Conservation (phyloP, 345 rosid genomes). For the Arabis alpina region DNA sequence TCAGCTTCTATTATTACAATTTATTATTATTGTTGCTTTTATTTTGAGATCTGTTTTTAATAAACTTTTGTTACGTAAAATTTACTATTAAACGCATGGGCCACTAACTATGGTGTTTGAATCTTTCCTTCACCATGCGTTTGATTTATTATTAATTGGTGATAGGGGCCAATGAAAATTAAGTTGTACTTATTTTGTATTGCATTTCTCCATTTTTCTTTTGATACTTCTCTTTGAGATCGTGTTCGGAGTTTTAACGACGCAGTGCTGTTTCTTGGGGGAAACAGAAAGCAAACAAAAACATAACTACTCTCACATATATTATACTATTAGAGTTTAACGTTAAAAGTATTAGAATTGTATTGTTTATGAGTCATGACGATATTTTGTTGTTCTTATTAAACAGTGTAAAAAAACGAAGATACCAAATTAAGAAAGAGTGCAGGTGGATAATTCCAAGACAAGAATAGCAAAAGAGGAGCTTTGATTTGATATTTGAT, state of each 20-base stretch:
- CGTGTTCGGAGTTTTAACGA: background rate
- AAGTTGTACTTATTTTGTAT: background rate
- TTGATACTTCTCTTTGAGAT: background rate
- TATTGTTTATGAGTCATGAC: no score
- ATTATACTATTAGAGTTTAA: no score
- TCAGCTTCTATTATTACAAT: slow-evolving; percentile 31
- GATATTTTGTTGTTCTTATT: no score
- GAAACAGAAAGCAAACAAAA: background rate
- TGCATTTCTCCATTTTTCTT: background rate
- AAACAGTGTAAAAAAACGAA: background rate
- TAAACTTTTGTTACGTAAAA: background rate
- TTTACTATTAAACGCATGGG: no score
- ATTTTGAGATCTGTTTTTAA: slow-evolving; percentile 8
- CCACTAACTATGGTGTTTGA: background rate
- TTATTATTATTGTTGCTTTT: slow-evolving; percentile 23
- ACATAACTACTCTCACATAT: background rate
- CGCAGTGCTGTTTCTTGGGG: background rate
- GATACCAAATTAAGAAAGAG: slow-evolving; percentile 40
- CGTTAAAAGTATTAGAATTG: no score
- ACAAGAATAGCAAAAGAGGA: slow-evolving; percentile 25
- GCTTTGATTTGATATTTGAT: slow-evolving; percentile 42
- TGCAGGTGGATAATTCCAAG: slow-evolving; percentile 34
- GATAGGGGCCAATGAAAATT: background rate
- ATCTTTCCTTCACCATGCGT: slow-evolving; percentile 22
- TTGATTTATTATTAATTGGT: slow-evolving; percentile 6